Base-by-base conservation (phyloP, 2,329 filamentous ascomycete genomes). In the Nakataea oryzae region DNA sequence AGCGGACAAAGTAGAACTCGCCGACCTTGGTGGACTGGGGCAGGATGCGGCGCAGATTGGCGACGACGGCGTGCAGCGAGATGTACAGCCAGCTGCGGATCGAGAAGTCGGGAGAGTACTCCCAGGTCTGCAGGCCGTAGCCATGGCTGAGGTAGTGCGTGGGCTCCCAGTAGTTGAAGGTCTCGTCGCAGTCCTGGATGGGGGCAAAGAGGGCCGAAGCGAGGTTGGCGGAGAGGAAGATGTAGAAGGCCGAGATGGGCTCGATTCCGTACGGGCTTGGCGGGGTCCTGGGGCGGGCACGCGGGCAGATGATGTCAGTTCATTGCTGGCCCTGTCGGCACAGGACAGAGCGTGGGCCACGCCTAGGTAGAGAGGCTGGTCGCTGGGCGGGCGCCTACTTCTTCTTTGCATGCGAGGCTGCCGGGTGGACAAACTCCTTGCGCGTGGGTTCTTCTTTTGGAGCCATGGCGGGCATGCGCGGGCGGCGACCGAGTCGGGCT, bases 141-240 rank as follows among this genome's bases (percentile, higher is more conserved):
- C 91, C 90, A 78, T 97, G 92, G 63, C 86, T 89, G 30, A 99
- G 83, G 74, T 97, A 99, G 75, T 99, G 95, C 0, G 93, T 86
- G 0, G 95, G 93, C 70, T 99, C 95, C 92, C 93, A 99, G 79
- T 96, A 99, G 74, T 99, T 99, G 82, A 96, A 99, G 13, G 93
- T 93, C 78, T 99, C 95, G 70, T 99, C 95, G 73, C 95, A 99
- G 75, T 99, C 95, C 73, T 97, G 93, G 66, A 99, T 96, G 0
- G 95, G 95, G 2, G 92, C 87, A 72, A 88, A 93, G 34, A 89
- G 70, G 13, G 93, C 95, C 8, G 93, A 90, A 27, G 93, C 69
- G 24, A 89, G 67, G 71, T 91, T 91, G 66, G 89, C 87, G 32
- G 79, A 78, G 57, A 96, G 78, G 73, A 96, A 95, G 65, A 91